Evolutionary conservation across 2,329 filamentous ascomycete species (phyloP).

Genomic region (Pezicula radicicola): DNA sequence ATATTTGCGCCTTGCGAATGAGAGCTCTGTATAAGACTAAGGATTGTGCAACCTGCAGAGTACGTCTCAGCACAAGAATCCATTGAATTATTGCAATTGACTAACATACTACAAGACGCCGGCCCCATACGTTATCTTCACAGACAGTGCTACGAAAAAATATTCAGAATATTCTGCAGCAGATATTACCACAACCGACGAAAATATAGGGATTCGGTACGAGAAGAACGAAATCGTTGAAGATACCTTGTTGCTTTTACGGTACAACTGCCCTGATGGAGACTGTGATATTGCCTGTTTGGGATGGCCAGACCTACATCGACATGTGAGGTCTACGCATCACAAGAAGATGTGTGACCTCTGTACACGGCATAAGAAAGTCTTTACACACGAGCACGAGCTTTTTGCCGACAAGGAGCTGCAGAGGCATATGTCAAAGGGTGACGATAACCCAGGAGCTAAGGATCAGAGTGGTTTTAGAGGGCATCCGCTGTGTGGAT

Average conservation of each 20-base stretch:
- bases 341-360: conserved; percentile 88
- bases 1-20: conserved; percentile 90
- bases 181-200: conserved; percentile 77
- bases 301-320: conserved; percentile 74
- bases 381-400: conserved; percentile 97
- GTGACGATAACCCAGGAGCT: conserved; percentile 87
- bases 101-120: conserved; percentile 48
- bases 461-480: conserved; percentile 93
- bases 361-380: conserved; percentile 92
- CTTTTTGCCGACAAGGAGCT: conserved; percentile 81
- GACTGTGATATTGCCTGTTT: conserved; percentile 83
- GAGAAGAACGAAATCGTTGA: conserved; percentile 85
- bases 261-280: conserved; percentile 90
- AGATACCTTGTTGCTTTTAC: conserved; percentile 81
- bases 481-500: conserved; percentile 90
- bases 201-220: conserved; percentile 88
- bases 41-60: conserved; percentile 92
- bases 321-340: conserved; percentile 79
- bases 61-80: conserved; percentile 41
- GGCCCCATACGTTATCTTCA: conserved; percentile 86
- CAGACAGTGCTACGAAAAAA: conserved; percentile 75
- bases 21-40: conserved; percentile 94
- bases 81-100: conserved; percentile 28
- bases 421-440: conserved; percentile 82
- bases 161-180: conserved; percentile 76